A percentile compares a stretch with the other conserved stretches of the same genome.
Conservation (phyloP, 768 basidiomycete genomes). For the Trametes cinnabarina region DNA sequence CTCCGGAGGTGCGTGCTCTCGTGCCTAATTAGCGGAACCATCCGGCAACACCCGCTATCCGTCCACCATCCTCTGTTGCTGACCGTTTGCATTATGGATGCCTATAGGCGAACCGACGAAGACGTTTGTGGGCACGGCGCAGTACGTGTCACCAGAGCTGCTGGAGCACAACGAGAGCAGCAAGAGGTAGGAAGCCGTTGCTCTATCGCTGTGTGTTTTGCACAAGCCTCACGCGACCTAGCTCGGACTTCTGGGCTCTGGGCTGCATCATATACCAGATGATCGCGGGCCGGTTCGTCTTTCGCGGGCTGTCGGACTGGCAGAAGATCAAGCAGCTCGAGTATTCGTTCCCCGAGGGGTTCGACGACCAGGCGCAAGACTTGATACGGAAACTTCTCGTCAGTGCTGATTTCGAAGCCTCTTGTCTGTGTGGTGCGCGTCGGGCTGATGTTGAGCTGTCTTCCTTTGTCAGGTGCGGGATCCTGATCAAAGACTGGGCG, state of each 20-base stretch:
- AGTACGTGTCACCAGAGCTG: conserved; percentile 88
- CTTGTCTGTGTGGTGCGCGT: conserved; percentile 25
- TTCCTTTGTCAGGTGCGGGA: conserved; percentile 52
- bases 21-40: conserved; percentile 4
- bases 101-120: conserved; percentile 49
- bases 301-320: conserved; percentile 89
- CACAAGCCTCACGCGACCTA: conserved; percentile 29
- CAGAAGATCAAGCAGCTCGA: conserved; percentile 89
- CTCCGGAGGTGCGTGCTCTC: conserved; percentile 43
- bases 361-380: conserved; percentile 79
- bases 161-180: conserved; percentile 71
- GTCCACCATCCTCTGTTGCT: conserved; percentile 16
- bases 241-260: conserved; percentile 93
- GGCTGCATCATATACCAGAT: conserved; percentile 95
- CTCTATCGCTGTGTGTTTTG: not conserved
- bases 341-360: conserved; percentile 83
- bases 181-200: conserved; percentile 52
- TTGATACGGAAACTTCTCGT: conserved; percentile 79
- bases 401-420: conserved; percentile 21
- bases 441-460: conserved; percentile 23
- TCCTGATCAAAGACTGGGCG: conserved; percentile 59
- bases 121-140: conserved; percentile 87
- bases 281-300: conserved; percentile 88
- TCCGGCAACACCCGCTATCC: not conserved
- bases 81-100: no score